phyloP scores from a whole-genome alignment of 2,329 filamentous ascomycete species.

The Colletotrichum tabaci region DNA sequence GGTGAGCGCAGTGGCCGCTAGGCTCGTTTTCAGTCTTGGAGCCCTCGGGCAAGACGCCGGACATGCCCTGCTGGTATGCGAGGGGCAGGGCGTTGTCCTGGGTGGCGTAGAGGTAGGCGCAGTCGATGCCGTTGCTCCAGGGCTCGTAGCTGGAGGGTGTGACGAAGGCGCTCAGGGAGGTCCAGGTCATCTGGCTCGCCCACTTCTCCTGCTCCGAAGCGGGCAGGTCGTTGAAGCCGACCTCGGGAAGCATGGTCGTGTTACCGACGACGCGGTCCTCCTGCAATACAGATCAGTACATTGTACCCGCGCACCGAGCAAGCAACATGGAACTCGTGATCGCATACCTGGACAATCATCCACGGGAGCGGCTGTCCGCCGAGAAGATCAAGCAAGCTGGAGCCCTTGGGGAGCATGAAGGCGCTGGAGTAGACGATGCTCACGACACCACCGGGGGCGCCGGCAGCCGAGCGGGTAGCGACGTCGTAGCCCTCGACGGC shows the following conservation, averaged over 20 bases:
- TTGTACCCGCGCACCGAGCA: slow-evolving; percentile 39
- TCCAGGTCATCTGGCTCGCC: slow-evolving; percentile 37
- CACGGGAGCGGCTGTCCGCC: slow-evolving; percentile 47
- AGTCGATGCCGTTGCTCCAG: slow-evolving; percentile 49
- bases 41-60: slow-evolving; percentile 35
- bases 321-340: background rate
- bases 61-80: slow-evolving; percentile 46
- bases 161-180: slow-evolving; percentile 34
- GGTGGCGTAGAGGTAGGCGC: slow-evolving; percentile 47
- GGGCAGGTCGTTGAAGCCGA: slow-evolving; percentile 39
- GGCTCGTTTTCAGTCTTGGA: slow-evolving; percentile 38
- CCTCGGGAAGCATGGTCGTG: slow-evolving; percentile 36
- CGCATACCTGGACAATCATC: slow-evolving; percentile 48
- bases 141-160: slow-evolving; percentile 46
- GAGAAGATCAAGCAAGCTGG: slow-evolving; percentile 47
- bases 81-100: slow-evolving; percentile 47
- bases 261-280: slow-evolving; percentile 37
- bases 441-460: slow-evolving; percentile 55
- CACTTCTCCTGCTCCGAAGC: slow-evolving; percentile 38
- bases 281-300: slow-evolving; percentile 15
- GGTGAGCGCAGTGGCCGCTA: slow-evolving; percentile 39
- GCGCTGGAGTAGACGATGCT: slow-evolving; percentile 54
- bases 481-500: slow-evolving; percentile 55
- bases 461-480: slow-evolving; percentile 49
- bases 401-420: slow-evolving; percentile 50